Conservation (phyloP, 768 basidiomycete genomes). For the Termitomyces sp. region DNA sequence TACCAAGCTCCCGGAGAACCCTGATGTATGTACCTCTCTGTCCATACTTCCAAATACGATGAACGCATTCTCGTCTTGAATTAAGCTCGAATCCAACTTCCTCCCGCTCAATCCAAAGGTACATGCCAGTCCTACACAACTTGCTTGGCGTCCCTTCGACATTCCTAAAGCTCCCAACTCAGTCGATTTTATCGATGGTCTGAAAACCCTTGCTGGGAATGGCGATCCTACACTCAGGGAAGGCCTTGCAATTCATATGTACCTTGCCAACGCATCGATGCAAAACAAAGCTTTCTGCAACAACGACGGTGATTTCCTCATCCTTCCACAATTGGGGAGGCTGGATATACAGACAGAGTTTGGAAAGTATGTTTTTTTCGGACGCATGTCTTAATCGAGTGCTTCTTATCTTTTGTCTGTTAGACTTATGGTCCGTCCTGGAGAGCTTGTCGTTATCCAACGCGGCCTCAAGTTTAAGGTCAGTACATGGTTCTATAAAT, state of each 20-base stretch:
- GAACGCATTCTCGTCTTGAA: not conserved
- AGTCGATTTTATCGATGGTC: constrained; percentile 51
- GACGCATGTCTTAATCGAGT: not conserved
- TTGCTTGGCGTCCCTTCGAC: constrained; percentile 60
- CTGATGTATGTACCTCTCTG: constrained; percentile 36
- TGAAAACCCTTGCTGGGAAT: constrained; percentile 60
- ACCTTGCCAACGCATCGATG: constrained; percentile 56
- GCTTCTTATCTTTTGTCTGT: not conserved
- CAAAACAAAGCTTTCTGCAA: constrained; percentile 54
- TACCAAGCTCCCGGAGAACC: constrained; percentile 46
- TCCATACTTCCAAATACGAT: not conserved
- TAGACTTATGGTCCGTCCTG: constrained; percentile 57
- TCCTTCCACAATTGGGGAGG: constrained; percentile 59
- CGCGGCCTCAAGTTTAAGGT: constrained; percentile 67
- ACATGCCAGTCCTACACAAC: constrained; percentile 55
- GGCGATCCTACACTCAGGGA: constrained; percentile 59
- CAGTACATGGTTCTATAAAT: not conserved
- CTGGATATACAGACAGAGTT: constrained; percentile 67
- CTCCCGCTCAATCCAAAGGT: constrained; percentile 54
- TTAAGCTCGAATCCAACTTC: constrained; percentile 57
- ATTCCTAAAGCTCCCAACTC: constrained; percentile 34
- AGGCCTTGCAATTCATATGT: constrained; percentile 61
- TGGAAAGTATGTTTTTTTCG: constrained; percentile 40
- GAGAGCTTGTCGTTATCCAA: constrained; percentile 61
- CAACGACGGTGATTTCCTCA: constrained; percentile 62